Percentiles rank a stretch among this genome's conserved stretches.
These are phyloP conservation scores for Beauveria sp. DNA, from an alignment of 2,329 filamentous ascomycete genomes.

Conservation along the genomic window DNA sequence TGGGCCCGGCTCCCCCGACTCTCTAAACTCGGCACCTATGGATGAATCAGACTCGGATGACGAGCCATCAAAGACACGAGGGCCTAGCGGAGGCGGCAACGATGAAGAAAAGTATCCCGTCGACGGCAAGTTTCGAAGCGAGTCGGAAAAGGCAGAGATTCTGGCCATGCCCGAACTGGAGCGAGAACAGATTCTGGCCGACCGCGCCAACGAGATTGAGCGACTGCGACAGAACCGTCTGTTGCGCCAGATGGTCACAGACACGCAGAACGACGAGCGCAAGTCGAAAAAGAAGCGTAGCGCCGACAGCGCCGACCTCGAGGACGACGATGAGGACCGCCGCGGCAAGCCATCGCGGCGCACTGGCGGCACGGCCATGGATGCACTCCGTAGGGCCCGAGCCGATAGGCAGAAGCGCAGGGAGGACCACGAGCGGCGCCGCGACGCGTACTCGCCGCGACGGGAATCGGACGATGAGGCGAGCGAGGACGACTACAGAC, in stretches of 20 bases:
- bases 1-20: slow-evolving; percentile 60
- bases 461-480: slow-evolving; percentile 50
- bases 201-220: slow-evolving; percentile 76
- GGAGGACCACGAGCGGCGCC: slow-evolving; percentile 52
- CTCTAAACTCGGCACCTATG: slow-evolving; percentile 78
- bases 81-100: slow-evolving; percentile 34
- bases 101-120: slow-evolving; percentile 69
- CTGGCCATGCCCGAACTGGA: slow-evolving; percentile 84
- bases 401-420: slow-evolving; percentile 48
- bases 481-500: slow-evolving; percentile 68
- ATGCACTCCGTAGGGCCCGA: slow-evolving; percentile 54
- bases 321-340: slow-evolving; percentile 46
- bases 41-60: slow-evolving; percentile 69
- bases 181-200: slow-evolving; percentile 81
- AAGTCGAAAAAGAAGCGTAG: slow-evolving; percentile 63
- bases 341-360: slow-evolving; percentile 64
- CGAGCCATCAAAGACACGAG: slow-evolving; percentile 37
- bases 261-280: slow-evolving; percentile 55
- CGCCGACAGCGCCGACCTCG: slow-evolving; percentile 67
- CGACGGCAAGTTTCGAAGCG: slow-evolving; percentile 74
- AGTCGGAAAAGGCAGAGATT: slow-evolving; percentile 69
- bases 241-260: slow-evolving; percentile 67
- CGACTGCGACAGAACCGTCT: slow-evolving; percentile 74
- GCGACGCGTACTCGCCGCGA: slow-evolving; percentile 38
- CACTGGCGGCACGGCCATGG: slow-evolving; percentile 60